Conservation (phyloP, 805 yeast species). For the Ogataea siamensis region DNA sequence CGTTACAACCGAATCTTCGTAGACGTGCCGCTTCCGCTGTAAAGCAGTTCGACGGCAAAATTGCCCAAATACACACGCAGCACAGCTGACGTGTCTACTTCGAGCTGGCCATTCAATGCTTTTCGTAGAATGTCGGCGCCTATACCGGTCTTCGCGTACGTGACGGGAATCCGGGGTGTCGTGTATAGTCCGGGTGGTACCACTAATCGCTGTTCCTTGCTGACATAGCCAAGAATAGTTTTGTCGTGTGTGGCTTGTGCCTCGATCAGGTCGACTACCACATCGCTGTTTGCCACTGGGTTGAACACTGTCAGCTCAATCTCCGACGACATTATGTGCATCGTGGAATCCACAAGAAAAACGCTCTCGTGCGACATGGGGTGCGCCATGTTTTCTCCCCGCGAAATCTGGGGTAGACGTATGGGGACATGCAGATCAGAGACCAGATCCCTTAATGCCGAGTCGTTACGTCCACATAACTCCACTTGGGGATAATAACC, state of each 20-base stretch:
- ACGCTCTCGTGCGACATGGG: conserved; percentile 6
- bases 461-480: conserved; percentile 31
- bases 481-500: conserved; percentile 35
- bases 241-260: conserved; percentile 51
- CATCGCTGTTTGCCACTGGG: conserved; percentile 49
- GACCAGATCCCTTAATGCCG: conserved; percentile 27
- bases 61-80: conserved; percentile 40
- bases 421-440: conserved; percentile 29
- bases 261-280: conserved; percentile 40
- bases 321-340: conserved; percentile 55
- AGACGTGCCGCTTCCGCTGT: conserved; percentile 43
- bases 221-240: conserved; percentile 44
- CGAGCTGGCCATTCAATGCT: conserved; percentile 50
- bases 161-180: conserved; percentile 50
- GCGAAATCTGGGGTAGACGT: conserved; percentile 27
- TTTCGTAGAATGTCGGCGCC: conserved; percentile 49
- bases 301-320: conserved; percentile 53
- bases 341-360: conserved; percentile 48
- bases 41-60: conserved; percentile 42
- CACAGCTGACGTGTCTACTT: conserved; percentile 45
- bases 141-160: conserved; percentile 40
- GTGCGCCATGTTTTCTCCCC: neutral
- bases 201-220: conserved; percentile 38
- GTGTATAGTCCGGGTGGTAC: conserved; percentile 53
- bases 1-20: conserved; percentile 37